Conservation (phyloP, 2,329 filamentous ascomycete species). For the Ramichloridium luteum region DNA sequence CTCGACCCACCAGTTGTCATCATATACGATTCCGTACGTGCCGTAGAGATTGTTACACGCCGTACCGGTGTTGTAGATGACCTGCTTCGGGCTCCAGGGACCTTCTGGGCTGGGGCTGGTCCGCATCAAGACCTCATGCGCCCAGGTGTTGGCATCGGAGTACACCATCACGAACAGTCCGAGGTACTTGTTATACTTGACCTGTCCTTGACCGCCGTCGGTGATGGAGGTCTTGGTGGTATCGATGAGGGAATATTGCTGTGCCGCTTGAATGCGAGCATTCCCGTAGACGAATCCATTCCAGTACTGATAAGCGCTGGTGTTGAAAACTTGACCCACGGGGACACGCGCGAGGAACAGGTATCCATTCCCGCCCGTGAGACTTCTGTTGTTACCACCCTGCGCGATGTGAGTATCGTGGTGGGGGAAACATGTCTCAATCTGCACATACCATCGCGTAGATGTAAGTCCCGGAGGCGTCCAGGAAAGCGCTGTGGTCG, state of each 20-base stretch:
- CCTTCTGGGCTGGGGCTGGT: neutral
- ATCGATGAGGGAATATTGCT: conserved; percentile 1
- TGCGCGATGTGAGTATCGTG: no score
- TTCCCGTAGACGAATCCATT: conserved; percentile 1
- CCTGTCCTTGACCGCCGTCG: conserved; percentile 1
- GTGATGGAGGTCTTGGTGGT: neutral
- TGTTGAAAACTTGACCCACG: neutral
- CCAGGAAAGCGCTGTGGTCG: conserved; percentile 1
- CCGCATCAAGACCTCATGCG: neutral
- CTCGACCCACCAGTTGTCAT: neutral
- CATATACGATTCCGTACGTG: conserved; percentile 1
- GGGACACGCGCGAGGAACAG: neutral
- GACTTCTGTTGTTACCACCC: no score
- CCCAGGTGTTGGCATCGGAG: neutral
- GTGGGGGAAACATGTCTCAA: no score
- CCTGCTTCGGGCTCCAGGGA: neutral
- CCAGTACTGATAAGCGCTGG: conserved; percentile 1
- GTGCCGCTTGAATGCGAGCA: neutral
- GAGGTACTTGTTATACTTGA: neutral
- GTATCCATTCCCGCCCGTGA: no score
- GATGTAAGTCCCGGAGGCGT: neutral
- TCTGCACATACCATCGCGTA: neutral
- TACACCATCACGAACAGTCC: neutral
- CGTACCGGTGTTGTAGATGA: neutral
- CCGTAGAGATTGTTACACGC: no score